phyloP scores from a whole-genome alignment of 106 monocot species.

The Narthecium ossifragum region DNA sequence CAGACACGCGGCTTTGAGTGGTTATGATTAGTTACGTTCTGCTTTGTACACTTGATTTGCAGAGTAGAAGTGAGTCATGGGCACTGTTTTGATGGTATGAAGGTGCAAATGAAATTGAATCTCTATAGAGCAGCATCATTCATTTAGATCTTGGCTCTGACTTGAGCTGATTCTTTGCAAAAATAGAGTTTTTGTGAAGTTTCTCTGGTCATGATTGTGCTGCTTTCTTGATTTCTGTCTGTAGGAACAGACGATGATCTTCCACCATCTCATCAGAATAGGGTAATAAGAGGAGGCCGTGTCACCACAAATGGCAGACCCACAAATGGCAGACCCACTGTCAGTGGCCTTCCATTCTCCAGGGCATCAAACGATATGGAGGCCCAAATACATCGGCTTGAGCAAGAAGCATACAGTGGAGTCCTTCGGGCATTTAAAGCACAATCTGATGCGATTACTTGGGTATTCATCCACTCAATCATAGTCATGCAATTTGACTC shows the following conservation, averaged over 20 bases:
- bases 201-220: too few relatives aligned
- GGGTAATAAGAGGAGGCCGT: slow-evolving; percentile 38
- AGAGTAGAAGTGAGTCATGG: too few relatives aligned
- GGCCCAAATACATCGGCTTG: slow-evolving; percentile 55
- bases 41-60: too few relatives aligned
- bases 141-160: too few relatives aligned
- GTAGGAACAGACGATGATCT: slow-evolving; percentile 89
- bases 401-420: slow-evolving; percentile 68
- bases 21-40: too few relatives aligned
- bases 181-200: background rate
- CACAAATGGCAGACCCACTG: too few relatives aligned
- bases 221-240: slow-evolving; percentile 1
- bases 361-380: slow-evolving; percentile 47
- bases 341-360: slow-evolving; percentile 20
- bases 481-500: background rate
- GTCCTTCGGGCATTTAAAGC: slow-evolving; percentile 78
- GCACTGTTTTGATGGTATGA: too few relatives aligned
- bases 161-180: too few relatives aligned
- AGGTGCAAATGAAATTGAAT: too few relatives aligned
- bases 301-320: slow-evolving; percentile 40
- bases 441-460: slow-evolving; percentile 73
- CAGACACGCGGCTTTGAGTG: too few relatives aligned
- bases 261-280: slow-evolving; percentile 47
- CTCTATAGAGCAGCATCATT: too few relatives aligned
- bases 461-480: slow-evolving; percentile 36